These are phyloP conservation scores for Fusarium avenaceum DNA, from an alignment of 2,329 filamentous ascomycete species.

Conservation along the genomic window DNA sequence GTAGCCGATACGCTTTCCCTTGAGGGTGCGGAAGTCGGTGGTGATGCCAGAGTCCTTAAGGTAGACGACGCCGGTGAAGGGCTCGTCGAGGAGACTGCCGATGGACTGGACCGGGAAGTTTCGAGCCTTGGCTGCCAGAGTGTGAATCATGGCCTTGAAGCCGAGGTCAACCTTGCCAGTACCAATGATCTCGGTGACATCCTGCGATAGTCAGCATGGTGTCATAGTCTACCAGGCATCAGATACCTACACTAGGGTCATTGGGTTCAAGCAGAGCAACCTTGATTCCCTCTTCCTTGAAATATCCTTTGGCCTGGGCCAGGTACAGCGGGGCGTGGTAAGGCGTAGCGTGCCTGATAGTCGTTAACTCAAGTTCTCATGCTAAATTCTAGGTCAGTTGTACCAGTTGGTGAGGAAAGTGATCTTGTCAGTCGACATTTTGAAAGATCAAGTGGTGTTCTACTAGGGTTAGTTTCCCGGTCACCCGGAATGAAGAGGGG, in stretches of 20 bases:
- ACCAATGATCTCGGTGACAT: constrained; percentile 86
- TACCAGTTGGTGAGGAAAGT: constrained; percentile 89
- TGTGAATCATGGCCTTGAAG: constrained; percentile 89
- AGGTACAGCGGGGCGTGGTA: constrained; percentile 85
- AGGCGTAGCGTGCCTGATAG: constrained; percentile 79
- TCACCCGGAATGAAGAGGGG: constrained; percentile 47
- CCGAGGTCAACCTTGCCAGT: constrained; percentile 81
- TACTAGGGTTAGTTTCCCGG: constrained; percentile 63
- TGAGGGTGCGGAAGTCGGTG: constrained; percentile 79
- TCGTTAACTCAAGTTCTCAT: constrained; percentile 47
- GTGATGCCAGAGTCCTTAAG: constrained; percentile 81
- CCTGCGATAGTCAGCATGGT: constrained; percentile 56
- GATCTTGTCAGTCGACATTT: constrained; percentile 86
- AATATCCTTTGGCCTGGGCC: constrained; percentile 81
- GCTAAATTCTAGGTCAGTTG: constrained; percentile 5
- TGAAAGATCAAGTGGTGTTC: constrained; percentile 61
- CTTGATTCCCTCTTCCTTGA: constrained; percentile 81
- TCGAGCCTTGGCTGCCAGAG: constrained; percentile 81
- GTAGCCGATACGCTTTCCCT: constrained; percentile 83
- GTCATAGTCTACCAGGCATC: accelerated
- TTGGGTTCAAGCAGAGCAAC: constrained; percentile 84
- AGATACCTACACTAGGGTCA: constrained; percentile 73
- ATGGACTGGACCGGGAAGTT: constrained; percentile 80
- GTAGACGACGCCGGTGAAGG: constrained; percentile 84
- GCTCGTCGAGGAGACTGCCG: constrained; percentile 81